A percentile compares a stretch with the other conserved stretches of the same genome.
Evolutionary conservation across 2,329 filamentous ascomycete genomes (phyloP).

Genomic region (Alternaria rosae): DNA sequence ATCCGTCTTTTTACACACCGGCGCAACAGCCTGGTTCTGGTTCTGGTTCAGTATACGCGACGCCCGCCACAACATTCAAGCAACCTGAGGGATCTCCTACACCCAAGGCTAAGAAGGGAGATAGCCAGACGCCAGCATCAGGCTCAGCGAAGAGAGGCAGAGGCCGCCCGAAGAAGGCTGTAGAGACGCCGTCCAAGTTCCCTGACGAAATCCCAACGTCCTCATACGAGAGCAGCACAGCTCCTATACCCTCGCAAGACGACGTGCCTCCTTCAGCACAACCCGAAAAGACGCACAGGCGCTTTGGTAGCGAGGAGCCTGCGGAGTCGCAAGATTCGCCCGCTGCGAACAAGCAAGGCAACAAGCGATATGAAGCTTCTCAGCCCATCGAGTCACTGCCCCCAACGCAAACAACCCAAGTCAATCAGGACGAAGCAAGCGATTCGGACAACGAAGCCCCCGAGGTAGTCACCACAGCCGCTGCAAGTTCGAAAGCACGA

Average conservation of each 20-base stretch:
- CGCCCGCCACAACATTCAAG: conserved; percentile 33
- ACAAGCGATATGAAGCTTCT: conserved; percentile 20
- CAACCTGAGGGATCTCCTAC: conserved; percentile 34
- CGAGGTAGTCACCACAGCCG: conserved; percentile 46
- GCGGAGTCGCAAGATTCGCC: conserved; percentile 7
- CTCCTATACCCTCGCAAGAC: conserved; percentile 25
- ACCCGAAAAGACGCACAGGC: conserved; percentile 35
- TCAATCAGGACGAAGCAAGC: conserved; percentile 36
- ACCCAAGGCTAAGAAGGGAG: conserved; percentile 22
- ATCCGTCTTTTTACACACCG: conserved; percentile 32
- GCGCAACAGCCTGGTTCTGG: conserved; percentile 22
- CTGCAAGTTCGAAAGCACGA: conserved; percentile 38
- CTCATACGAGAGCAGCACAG: conserved; percentile 36
- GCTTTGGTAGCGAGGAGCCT: conserved; percentile 49
- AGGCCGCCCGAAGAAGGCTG: conserved; percentile 22
- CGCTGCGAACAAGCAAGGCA: conserved; percentile 18
- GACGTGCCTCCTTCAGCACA: conserved; percentile 15
- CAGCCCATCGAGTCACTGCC: neutral
- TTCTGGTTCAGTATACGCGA: conserved; percentile 24
- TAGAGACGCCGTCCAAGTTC: conserved; percentile 11
- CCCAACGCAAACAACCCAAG: conserved; percentile 3
- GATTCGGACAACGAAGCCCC: conserved; percentile 51
- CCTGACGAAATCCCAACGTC: conserved; percentile 39
- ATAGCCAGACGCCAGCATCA: conserved; percentile 23
- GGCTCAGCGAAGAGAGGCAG: conserved; percentile 25